These are phyloP conservation scores for Amaranthus tricolor DNA, from an alignment of 179 eudicot species.

Conservation along the genomic window DNA sequence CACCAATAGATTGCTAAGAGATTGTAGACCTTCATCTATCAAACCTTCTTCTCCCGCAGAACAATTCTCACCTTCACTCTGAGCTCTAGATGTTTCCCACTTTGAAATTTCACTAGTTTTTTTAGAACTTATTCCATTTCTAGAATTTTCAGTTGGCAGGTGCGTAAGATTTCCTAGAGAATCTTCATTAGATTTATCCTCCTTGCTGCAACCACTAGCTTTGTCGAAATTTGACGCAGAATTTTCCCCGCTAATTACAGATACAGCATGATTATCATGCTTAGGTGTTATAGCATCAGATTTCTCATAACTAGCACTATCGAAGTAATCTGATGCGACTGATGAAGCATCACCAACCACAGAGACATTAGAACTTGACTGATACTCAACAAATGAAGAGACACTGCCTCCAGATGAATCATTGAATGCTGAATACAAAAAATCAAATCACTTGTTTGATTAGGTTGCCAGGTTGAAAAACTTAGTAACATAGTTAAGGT, in stretches of 20 bases:
- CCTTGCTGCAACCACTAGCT: slow-evolving; percentile 13
- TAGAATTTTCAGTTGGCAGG: slow-evolving; percentile 54
- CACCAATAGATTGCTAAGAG: slow-evolving; percentile 45
- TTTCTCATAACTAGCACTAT: slow-evolving; percentile 43
- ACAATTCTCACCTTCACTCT: slow-evolving; percentile 40
- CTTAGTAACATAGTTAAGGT: neutral
- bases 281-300: slow-evolving; percentile 58
- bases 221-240: slow-evolving; percentile 30
- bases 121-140: slow-evolving; percentile 50
- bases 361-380: slow-evolving; percentile 41
- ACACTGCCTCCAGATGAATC: slow-evolving; percentile 35
- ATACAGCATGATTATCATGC: slow-evolving; percentile 37
- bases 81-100: slow-evolving; percentile 31
- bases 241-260: slow-evolving; percentile 39
- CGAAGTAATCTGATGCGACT: slow-evolving; percentile 55
- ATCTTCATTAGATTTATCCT: slow-evolving; percentile 25
- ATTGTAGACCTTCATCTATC: slow-evolving; percentile 35
- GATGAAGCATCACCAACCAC: slow-evolving; percentile 48
- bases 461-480: neutral
- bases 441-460: slow-evolving; percentile 5
- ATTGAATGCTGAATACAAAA: slow-evolving; percentile 59
- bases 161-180: slow-evolving; percentile 31
- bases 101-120: slow-evolving; percentile 45
- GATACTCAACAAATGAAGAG: slow-evolving; percentile 35
- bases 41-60: slow-evolving; percentile 38